Conservation (phyloP, 1,139 yeast species). For the Sugiyamaella sp. region DNA sequence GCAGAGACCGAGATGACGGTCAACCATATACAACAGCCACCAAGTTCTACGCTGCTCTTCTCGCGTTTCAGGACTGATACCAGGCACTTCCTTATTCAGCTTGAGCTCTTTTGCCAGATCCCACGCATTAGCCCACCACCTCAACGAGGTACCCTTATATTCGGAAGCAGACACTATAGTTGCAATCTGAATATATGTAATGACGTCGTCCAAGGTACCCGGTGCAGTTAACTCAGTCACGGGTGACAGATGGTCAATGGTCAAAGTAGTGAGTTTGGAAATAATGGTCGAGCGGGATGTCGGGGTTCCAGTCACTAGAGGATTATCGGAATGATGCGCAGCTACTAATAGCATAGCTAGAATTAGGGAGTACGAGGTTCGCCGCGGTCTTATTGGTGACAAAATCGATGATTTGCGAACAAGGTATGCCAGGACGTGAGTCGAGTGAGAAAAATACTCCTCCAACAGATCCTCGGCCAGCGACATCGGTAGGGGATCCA, state of each 20-base stretch:
- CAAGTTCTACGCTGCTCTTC: constrained; percentile 49
- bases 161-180: constrained; percentile 48
- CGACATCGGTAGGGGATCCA: constrained; percentile 37
- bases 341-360: constrained; percentile 44
- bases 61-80: constrained; percentile 40
- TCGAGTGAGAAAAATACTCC: constrained; percentile 43
- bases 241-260: constrained; percentile 36
- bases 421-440: constrained; percentile 39
- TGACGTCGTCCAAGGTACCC: constrained; percentile 46
- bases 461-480: constrained; percentile 46
- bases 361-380: constrained; percentile 42
- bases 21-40: constrained; percentile 49
- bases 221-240: constrained; percentile 34
- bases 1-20: constrained; percentile 47
- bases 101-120: constrained; percentile 42
- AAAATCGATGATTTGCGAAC: constrained; percentile 35
- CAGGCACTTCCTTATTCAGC: constrained; percentile 40
- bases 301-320: constrained; percentile 41
- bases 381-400: constrained; percentile 35
- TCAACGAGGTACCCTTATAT: constrained; percentile 45
- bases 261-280: constrained; percentile 37
- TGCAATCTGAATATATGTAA: constrained; percentile 45
- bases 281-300: constrained; percentile 37
- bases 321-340: constrained; percentile 46
- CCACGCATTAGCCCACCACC: constrained; percentile 48